These are phyloP conservation scores for Verticillium isaacii DNA, from an alignment of 2,329 filamentous ascomycete species.

Conservation along the genomic window DNA sequence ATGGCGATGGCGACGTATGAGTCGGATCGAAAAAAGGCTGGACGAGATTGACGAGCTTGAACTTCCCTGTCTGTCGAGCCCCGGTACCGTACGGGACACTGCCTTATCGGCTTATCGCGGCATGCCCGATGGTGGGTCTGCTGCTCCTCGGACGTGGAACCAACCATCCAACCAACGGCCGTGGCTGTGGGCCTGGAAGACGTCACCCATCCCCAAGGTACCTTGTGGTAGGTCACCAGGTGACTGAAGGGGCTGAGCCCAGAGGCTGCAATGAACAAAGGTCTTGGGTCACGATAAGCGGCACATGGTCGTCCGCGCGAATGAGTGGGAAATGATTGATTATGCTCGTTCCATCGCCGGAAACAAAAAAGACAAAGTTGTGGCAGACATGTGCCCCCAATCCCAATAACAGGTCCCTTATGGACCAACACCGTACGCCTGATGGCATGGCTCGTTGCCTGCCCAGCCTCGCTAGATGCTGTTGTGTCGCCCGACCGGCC, in stretches of 20 bases:
- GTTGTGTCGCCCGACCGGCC: background rate
- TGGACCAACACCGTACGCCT: background rate
- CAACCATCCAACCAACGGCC: background rate
- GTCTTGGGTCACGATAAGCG: too few species aligned
- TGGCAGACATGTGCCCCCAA: background rate
- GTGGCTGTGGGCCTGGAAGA: background rate
- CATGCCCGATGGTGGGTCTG: background rate
- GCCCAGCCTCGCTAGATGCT: background rate
- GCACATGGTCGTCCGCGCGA: too few species aligned
- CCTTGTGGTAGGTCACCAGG: background rate
- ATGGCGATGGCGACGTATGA: background rate
- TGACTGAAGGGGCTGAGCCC: too few species aligned
- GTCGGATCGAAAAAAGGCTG: background rate
- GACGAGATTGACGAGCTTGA: background rate
- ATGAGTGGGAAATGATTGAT: background rate
- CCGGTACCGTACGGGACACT: background rate
- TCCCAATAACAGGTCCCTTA: background rate
- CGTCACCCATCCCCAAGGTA: too few species aligned
- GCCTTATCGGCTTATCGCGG: conserved; percentile 4
- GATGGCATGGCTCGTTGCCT: background rate
- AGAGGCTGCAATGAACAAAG: too few species aligned
- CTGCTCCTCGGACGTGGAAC: background rate
- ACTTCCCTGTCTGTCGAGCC: background rate
- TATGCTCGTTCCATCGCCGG: background rate
- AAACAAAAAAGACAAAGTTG: background rate